A percentile compares a stretch with the other conserved stretches of the same genome.
phyloP scores from a whole-genome alignment of 1,139 yeast species.

The Magnusiomyces suaveolens region DNA sequence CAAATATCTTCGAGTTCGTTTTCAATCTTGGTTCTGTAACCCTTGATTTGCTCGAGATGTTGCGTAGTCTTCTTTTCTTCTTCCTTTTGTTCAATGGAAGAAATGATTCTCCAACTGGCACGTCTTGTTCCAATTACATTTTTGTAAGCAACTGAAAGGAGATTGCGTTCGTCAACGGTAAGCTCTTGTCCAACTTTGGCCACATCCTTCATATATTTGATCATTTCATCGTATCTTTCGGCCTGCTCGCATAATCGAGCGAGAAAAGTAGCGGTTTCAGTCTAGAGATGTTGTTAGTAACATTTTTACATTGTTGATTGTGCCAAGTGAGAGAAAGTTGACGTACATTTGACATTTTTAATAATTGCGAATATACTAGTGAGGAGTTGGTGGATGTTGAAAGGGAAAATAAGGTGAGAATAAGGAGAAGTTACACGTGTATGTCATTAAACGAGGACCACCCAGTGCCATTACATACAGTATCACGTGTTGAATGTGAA shows the following conservation, averaged over 20 bases:
- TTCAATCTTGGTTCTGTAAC: constrained; percentile 92
- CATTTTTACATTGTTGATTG: too few relatives aligned
- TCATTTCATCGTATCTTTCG: constrained; percentile 95
- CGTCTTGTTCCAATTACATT: constrained; percentile 98
- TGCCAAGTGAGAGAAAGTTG: too few relatives aligned
- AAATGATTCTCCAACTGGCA: constrained; percentile 98
- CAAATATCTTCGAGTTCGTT: constrained; percentile 87
- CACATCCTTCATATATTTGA: constrained; percentile 95
- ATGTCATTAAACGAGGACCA: too few relatives aligned
- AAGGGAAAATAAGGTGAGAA: too few relatives aligned
- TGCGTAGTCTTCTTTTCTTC: constrained; percentile 88
- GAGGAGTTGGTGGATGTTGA: too few relatives aligned
- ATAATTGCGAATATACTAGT: too few relatives aligned
- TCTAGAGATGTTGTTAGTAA: too few relatives aligned
- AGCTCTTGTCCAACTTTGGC: constrained; percentile 93
- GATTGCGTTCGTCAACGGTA: constrained; percentile 95
- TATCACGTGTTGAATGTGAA: too few relatives aligned
- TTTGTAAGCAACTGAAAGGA: constrained; percentile 94
- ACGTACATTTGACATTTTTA: too few relatives aligned
- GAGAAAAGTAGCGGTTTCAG: constrained; percentile 94
- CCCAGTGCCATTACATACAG: too few relatives aligned
- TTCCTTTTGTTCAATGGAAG: constrained; percentile 96
- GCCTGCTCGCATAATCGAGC: constrained; percentile 99
- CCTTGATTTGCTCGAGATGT: constrained; percentile 84
- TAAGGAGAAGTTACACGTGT: too few relatives aligned